Evolutionary conservation across 2,329 filamentous ascomycete species (phyloP), one percentile per base, ranked within the genome.

Genomic region (Penicillium frequentans): DNA sequence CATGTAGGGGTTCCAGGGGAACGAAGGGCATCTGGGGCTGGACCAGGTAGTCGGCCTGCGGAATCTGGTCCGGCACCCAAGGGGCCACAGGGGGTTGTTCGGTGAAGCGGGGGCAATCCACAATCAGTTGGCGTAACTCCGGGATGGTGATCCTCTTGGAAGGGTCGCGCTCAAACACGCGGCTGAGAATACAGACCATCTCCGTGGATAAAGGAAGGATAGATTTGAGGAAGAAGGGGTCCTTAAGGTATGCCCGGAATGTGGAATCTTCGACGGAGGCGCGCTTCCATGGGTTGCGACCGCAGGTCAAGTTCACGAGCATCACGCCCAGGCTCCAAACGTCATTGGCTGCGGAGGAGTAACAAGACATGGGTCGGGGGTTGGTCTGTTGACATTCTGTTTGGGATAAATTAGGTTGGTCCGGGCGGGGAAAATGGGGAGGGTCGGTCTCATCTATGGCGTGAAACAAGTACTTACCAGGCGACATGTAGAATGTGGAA

Each of bases 401-500:
- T 69, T 72, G 60, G 71, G n/a, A 26, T 57, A 43, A 21, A 58
- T 63, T 63, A 63, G 59, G 43, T 50, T 54, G 52, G 51, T 42
- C 27, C 43, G 50, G 37, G 29, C 31, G 37, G 11, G 19, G 33
- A 26, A 4, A 11, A 19, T 11, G 33, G 19, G 37, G 44, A 3
- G 29, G 27, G 24, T 56, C 46, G n/a, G 29, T 21, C 35, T 29
- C 29, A 37, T 35, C 23, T 51, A 26, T 29, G 26, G 33, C 49
- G 33, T 42, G 13, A 33, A 37, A 24, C 35, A 16, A 37, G 11
- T 63, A 80, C 85, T 75, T 89, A 97, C 93, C 93, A 85, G 95
- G 95, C 72, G 92, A 96, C 95, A 98, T 99, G 80, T 99, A 99
- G 71, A 98, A 98, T 14, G 93, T 98, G 31, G 95, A 98, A 62